Base-by-base conservation (phyloP, 2,329 filamentous ascomycete genomes). In the Trichophyton mentagrophytes region DNA sequence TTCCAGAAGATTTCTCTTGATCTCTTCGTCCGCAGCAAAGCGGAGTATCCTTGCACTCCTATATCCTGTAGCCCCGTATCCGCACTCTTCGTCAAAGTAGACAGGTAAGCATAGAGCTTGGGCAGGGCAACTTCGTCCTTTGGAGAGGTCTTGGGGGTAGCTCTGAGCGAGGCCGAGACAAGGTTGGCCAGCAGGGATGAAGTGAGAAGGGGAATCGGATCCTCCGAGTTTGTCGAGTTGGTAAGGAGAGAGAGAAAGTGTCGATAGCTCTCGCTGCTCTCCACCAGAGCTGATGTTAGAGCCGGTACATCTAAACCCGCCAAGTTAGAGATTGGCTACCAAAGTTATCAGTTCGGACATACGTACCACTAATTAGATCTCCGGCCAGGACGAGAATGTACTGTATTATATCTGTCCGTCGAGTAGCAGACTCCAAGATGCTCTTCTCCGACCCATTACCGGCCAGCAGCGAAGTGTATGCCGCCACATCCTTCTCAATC, bases 21-120 rank as follows among this genome's bases (percentile, higher is more conserved):
- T 61, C 83, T 83, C 63, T 80, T 82, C 44, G 85, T 89, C 63
- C 90, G 86, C 36, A 99, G 80, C 36, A 99, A 79, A 20, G 88
- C 81, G 40, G 93, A 96, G 75, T 92, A 95, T 71, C 92, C 85
- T 69, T 93, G 89, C 11, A 97, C 90, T 27, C 90, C 92, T 70
- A 97, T 96, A 70, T 99, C 93, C 75, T 99, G 93, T 61, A 95
- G 81, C 44, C 90, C 90, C 60, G 89, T 87, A 74, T 99, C 93
- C 61, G 88, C 82, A 71, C 86, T 90, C 78, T 90, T 90, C 62
- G 88, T 85, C 61, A 97, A 80, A 59, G 85, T 85, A 6, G 90
- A 88, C 33, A 97, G 83, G 74, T 96, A 97, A 69, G 83, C 86
- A 74, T 93, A 89, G 57, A 97, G 81, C 68, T 89, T 80, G 17